A percentile compares a stretch with the other conserved stretches of the same genome.
phyloP scores from a whole-genome alignment of 805 yeast genomes.

The Hanseniaspora vineae region DNA sequence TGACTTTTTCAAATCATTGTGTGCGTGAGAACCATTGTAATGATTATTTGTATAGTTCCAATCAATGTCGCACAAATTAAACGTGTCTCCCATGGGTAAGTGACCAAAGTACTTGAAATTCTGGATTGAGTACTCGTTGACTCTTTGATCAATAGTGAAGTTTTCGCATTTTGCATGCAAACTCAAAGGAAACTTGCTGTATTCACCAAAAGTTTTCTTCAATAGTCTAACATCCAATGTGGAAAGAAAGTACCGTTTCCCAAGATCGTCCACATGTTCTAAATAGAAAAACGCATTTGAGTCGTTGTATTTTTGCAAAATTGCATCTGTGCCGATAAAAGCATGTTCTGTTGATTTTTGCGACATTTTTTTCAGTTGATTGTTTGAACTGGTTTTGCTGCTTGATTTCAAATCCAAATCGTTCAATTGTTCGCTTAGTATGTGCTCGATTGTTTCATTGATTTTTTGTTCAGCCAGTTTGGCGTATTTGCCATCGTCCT shows the following conservation, averaged over 20 bases:
- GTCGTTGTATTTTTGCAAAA: slow-evolving; percentile 22
- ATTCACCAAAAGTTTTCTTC: slow-evolving; percentile 46
- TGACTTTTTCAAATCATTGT: slow-evolving; percentile 30
- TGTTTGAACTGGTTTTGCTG: slow-evolving; percentile 2
- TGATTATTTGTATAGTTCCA: slow-evolving; percentile 40
- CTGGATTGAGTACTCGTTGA: slow-evolving; percentile 17
- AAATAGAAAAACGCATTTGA: slow-evolving; percentile 52
- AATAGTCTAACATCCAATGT: slow-evolving; percentile 71
- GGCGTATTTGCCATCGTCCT: slow-evolving; percentile 44
- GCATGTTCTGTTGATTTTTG: too few relatives aligned
- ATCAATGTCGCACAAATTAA: slow-evolving; percentile 75
- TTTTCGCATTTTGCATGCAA: slow-evolving; percentile 55
- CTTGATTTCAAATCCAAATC: slow-evolving; percentile 2
- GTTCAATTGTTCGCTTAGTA: slow-evolving; percentile 23
- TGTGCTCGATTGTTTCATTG: slow-evolving; percentile 29
- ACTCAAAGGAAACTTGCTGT: slow-evolving; percentile 54
- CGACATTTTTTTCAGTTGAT: too few relatives aligned
- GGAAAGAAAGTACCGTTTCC: slow-evolving; percentile 56
- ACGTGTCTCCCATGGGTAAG: slow-evolving; percentile 71
- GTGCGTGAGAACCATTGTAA: too few relatives aligned
- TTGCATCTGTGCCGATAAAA: slow-evolving; percentile 7
- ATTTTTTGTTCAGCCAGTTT: slow-evolving; percentile 45
- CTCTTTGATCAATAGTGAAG: slow-evolving; percentile 43
- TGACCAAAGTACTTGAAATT: slow-evolving; percentile 69
- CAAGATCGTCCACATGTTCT: slow-evolving; percentile 61